Conservation (phyloP, 1,284 basidiomycete genomes). For the Ganoderma leucocontextum region DNA sequence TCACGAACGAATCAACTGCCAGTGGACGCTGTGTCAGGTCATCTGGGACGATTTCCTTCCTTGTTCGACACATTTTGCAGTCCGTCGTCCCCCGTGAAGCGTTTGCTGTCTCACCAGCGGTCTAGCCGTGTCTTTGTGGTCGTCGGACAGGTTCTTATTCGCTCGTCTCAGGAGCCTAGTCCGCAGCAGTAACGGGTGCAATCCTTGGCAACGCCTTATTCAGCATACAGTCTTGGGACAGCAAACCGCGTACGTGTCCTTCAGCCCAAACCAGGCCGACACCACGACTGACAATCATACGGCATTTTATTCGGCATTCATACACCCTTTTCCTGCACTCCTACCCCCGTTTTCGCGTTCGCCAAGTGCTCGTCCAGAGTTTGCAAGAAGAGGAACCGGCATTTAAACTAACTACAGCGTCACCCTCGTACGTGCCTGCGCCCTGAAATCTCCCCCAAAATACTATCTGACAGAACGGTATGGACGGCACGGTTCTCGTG, state of each 20-base stretch:
- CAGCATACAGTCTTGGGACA: neutral
- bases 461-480: constrained; percentile 10
- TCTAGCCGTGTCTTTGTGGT: neutral
- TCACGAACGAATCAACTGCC: neutral
- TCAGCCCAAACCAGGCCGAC: neutral
- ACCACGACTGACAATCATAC: neutral
- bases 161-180: neutral
- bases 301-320: neutral
- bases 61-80: neutral
- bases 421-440: neutral
- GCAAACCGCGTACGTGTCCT: neutral
- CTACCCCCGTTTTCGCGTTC: neutral
- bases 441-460: constrained; percentile 2
- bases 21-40: neutral
- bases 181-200: constrained; percentile 9
- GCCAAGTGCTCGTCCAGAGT: neutral
- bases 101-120: neutral
- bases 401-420: neutral
- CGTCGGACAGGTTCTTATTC: neutral
- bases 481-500: neutral
- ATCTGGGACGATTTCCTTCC: neutral
- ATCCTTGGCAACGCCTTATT: constrained; percentile 1
- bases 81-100: neutral
- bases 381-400: neutral
- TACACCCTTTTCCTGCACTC: neutral